These are phyloP conservation scores for Pythium dissotocum DNA, from an alignment of 352 stramenopile genomes.

Conservation along the genomic window DNA sequence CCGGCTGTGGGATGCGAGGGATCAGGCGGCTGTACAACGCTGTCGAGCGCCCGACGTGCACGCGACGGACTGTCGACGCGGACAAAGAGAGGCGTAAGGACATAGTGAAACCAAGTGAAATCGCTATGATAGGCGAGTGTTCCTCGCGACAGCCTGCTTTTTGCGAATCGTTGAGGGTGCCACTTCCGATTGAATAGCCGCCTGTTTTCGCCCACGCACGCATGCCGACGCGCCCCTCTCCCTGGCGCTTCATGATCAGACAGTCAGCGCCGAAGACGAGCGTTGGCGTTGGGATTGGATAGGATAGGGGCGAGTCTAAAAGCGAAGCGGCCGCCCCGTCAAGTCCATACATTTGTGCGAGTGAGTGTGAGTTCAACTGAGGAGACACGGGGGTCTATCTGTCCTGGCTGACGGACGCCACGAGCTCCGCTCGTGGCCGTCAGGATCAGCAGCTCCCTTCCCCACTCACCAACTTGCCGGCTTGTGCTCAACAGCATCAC, in stretches of 20 bases:
- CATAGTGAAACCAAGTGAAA: slow-evolving; percentile 10
- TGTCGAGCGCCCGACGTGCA: slow-evolving; percentile 14
- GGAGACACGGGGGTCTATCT: slow-evolving; percentile 14
- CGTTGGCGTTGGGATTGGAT: too few species aligned
- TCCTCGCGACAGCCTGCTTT: slow-evolving; percentile 15
- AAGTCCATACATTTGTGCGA: slow-evolving; percentile 12
- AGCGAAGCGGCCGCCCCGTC: background rate
- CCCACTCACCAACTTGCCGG: slow-evolving; percentile 20
- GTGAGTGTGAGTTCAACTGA: slow-evolving; percentile 18
- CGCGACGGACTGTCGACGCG: slow-evolving; percentile 2
- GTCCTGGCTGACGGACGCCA: too few species aligned
- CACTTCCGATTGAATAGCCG: slow-evolving; percentile 25
- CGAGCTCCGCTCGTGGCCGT: too few species aligned
- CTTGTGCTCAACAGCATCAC: background rate
- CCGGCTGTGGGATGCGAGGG: slow-evolving; percentile 12
- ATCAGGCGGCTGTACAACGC: slow-evolving; percentile 19
- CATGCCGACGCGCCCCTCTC: slow-evolving; percentile 16
- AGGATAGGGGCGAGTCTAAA: too few species aligned
- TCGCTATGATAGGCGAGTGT: background rate
- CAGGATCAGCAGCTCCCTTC: background rate
- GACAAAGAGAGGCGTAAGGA: background rate
- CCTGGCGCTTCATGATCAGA: slow-evolving; percentile 13
- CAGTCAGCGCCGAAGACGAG: background rate
- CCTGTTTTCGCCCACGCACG: slow-evolving; percentile 28
- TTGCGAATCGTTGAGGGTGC: slow-evolving; percentile 18